Evolutionary conservation across 495 filamentous ascomycete species (phyloP), one percentile per base, ranked within the genome.

Genomic region (Penicillium maclennaniae): DNA sequence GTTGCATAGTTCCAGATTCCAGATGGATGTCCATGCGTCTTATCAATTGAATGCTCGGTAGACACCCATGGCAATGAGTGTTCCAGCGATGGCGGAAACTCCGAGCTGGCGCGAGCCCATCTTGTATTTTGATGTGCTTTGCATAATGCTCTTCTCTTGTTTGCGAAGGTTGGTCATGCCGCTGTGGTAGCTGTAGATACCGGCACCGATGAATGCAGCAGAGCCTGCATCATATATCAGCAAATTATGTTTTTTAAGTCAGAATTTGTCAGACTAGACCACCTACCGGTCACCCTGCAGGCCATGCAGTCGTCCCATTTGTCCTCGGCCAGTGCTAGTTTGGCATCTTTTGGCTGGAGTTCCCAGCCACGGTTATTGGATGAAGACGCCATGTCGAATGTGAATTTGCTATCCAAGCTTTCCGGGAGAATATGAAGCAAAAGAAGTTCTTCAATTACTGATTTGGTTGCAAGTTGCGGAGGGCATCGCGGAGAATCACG

Each of bases 161-260:
- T 81, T 74, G 43, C 80, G 78, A 17, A 97, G 81, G 64, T 95
- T 88, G 37, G 70, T 68, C 59, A 85, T 87, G 31, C 92, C 92
- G 8, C 87, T 90, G 51, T 83, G 75, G 70, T 92, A 95, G 63
- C 83, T 91, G 75, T 95, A 97, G 6, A 81, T 82, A 14, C 89
- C 92, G 43, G 97, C 84, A n/a, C 91, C 92, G 41, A 93, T 75
- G 57, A 97, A 96, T 15, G 88, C 91, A 28, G 84, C 81, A 47
- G 85, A 84, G 17, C 92, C 92, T 95, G 54, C 27, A 34, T 19
- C 16, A 42, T 2, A 4, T 25, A 55, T 68, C 41, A 63, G 47
- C 23, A 53, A 44, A 6, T n/a, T 36, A 49, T 20, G 12, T 37
- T 3, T 4, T 15, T 28, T n/a, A n/a, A 15, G 5, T 8, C 14